Evolutionary conservation across 169 alveolate genomes (phyloP).

Genomic region (Plasmodium falciparum): DNA sequence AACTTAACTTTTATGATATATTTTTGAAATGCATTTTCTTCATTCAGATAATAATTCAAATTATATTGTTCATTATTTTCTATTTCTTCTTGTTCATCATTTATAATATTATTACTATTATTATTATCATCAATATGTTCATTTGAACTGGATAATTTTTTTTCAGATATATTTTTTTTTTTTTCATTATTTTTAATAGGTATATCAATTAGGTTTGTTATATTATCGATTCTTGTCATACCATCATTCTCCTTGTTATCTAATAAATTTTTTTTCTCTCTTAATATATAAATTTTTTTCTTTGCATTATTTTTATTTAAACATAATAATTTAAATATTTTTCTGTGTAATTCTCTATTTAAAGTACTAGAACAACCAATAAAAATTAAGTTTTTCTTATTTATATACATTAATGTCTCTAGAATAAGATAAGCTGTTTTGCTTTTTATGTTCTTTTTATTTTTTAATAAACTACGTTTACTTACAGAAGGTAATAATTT

Average conservation of each 20-base stretch:
- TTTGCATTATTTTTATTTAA: constrained; percentile 48
- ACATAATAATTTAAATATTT: constrained; percentile 36
- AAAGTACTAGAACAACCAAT: constrained; percentile 74
- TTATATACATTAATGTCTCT: constrained; percentile 72
- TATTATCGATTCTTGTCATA: background rate
- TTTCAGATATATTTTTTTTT: background rate
- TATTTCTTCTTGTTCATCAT: constrained; percentile 8
- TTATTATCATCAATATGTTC: background rate
- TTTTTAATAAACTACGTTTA: constrained; percentile 13
- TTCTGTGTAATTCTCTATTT: constrained; percentile 70
- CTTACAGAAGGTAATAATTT: constrained; percentile 38
- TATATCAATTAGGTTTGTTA: background rate
- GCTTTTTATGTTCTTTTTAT: constrained; percentile 33
- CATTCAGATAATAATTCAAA: constrained; percentile 4
- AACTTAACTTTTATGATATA: constrained; percentile 61
- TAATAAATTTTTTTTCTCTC: constrained; percentile 17
- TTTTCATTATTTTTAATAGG: background rate
- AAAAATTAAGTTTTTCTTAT: constrained; percentile 60
- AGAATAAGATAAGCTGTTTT: constrained; percentile 61
- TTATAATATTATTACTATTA: background rate
- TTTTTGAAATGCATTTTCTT: constrained; percentile 35
- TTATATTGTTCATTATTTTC: background rate
- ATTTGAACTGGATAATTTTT: background rate
- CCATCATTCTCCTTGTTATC: background rate
- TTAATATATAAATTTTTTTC: constrained; percentile 52